Evolutionary conservation across 768 basidiomycete species (phyloP), one percentile per base, ranked within the genome.

Genomic region (Rhizopogon salebrosus): DNA sequence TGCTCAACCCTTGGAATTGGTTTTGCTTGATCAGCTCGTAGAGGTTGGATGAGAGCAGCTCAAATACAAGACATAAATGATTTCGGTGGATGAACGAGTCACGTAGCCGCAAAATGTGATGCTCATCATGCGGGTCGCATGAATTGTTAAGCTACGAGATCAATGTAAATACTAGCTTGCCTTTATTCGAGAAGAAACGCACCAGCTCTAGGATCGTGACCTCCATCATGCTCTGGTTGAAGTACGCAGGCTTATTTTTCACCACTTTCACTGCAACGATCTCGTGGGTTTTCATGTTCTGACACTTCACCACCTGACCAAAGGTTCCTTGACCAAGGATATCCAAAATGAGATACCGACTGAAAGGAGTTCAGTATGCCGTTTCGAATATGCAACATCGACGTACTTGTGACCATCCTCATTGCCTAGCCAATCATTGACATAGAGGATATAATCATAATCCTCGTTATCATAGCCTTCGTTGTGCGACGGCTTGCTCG

Each of bases 1-100:
- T 95, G 70, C 89, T 92, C 41, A 99, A 75, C 2, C 97, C 97
- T 69, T 97, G 91, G 79, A 98, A 99, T 66, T 95, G 92, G 70
- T 99, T 99, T 73, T 99, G 97, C 75, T 99, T 99, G 82, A 99
- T 98, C 65, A 99, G 81, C 70, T 99, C 97, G 75, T 98, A 99
- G 52, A 99, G 78, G 64, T 99, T 99, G 29, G 93, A 97, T 6
- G 93, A 95, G 9, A 99, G 80, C 43, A 98, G 80, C 70, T 99
- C 95, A 64, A 98, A 98, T 50, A 98, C 95, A 58, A 99, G 88
- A 70, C 97, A 99, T 41, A 99, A 79, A 70, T 99, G 97, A 59
- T 80, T 92, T 62, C 89, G 85, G 72, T 99, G 97, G 53, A 95
- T 97, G 74, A 99, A 99, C 0, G 90, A 92, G 70, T 98, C 97